These are phyloP conservation scores for Aschersonia sp. DNA, from an alignment of 2,329 filamentous ascomycete genomes.

Conservation along the genomic window DNA sequence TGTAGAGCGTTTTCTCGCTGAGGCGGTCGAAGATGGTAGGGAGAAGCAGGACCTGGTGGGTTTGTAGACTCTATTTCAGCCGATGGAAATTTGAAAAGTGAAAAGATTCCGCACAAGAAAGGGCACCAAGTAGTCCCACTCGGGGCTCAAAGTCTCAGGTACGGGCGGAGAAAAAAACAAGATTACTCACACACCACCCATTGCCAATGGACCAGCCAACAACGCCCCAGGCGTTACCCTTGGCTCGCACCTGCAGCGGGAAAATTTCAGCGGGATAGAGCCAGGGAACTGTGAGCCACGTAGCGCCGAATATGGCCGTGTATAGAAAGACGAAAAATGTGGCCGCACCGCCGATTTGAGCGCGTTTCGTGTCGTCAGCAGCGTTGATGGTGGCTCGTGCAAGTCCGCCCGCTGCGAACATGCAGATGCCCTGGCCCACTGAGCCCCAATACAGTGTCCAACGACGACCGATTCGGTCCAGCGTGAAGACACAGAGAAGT, in stretches of 20 bases:
- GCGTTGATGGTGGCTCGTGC: conserved; percentile 33
- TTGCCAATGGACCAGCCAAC: conserved; percentile 44
- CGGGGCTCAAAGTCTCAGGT: too few species aligned
- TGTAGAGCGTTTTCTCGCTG: conserved; percentile 57
- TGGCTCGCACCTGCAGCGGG: conserved; percentile 38
- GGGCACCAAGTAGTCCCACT: too few species aligned
- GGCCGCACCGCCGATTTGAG: conserved; percentile 46
- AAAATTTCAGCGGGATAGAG: conserved; percentile 50
- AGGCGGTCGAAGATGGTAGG: conserved; percentile 50
- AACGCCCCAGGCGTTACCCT: conserved; percentile 44
- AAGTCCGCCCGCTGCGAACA: conserved; percentile 53
- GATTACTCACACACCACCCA: conserved; percentile 45
- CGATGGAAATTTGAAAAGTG: too few species aligned
- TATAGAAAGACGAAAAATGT: conserved; percentile 54
- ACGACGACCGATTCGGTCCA: conserved; percentile 53
- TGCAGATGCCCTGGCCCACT: conserved; percentile 46
- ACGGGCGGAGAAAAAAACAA: background rate
- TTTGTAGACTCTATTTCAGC: too few species aligned
- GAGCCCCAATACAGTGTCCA: conserved; percentile 59
- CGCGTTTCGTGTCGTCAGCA: conserved; percentile 25
- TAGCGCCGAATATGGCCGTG: conserved; percentile 25
- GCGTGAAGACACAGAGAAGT: conserved; percentile 53
- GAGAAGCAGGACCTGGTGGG: conserved; percentile 26
- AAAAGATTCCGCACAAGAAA: too few species aligned
- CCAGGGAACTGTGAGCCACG: conserved; percentile 40